These are phyloP conservation scores for Termitomyces sp. DNA, from an alignment of 768 basidiomycete genomes.

Conservation along the genomic window DNA sequence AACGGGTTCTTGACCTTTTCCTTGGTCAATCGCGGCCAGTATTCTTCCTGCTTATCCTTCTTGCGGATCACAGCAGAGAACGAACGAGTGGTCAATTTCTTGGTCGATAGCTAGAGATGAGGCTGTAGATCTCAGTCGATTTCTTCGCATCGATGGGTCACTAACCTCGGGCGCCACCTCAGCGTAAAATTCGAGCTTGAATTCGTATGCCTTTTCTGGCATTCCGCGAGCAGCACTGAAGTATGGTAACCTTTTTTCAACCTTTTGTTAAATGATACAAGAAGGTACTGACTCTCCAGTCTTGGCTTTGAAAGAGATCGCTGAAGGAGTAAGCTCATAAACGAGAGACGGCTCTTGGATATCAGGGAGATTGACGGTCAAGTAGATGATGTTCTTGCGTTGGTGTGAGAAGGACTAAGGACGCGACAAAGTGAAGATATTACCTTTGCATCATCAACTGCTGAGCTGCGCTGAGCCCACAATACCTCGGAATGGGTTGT, in stretches of 20 bases:
- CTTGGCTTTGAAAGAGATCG: slow-evolving; percentile 60
- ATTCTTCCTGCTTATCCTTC: slow-evolving; percentile 70
- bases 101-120: slow-evolving; percentile 45
- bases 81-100: slow-evolving; percentile 61
- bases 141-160: slow-evolving; percentile 1
- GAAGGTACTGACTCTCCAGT: slow-evolving; percentile 52
- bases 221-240: slow-evolving; percentile 33
- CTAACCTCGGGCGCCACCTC: slow-evolving; percentile 75
- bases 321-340: slow-evolving; percentile 52
- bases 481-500: slow-evolving; percentile 78
- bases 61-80: slow-evolving; percentile 72
- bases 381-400: slow-evolving; percentile 76
- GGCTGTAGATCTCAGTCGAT: not conserved
- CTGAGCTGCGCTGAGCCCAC: slow-evolving; percentile 92
- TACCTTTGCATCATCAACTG: slow-evolving; percentile 62
- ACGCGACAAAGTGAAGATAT: slow-evolving; percentile 13
- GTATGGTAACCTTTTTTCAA: slow-evolving; percentile 1
- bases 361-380: slow-evolving; percentile 82
- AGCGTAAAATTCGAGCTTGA: slow-evolving; percentile 69
- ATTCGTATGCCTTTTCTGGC: slow-evolving; percentile 63
- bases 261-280: not conserved
- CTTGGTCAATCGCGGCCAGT: slow-evolving; percentile 91
- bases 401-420: slow-evolving; percentile 7
- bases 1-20: slow-evolving; percentile 75
- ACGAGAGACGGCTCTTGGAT: slow-evolving; percentile 54